Base-by-base conservation (phyloP, 2,329 filamentous ascomycete species). In the Ascochyta lentis region DNA sequence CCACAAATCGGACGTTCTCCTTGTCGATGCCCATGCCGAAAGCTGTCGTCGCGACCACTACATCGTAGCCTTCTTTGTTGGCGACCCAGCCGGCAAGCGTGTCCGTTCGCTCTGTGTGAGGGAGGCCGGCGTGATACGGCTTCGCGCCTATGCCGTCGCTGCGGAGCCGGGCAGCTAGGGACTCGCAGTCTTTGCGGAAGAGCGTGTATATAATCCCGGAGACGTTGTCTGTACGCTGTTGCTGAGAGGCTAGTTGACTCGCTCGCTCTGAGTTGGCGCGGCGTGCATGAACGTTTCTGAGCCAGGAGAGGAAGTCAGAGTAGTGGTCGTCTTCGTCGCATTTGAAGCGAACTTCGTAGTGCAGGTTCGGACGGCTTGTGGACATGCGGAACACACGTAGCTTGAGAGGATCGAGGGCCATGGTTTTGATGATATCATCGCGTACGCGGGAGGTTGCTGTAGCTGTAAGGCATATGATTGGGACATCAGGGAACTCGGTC, bases 21-120 rank as follows among this genome's bases (percentile, higher is more conserved):
- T 97, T 97, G 76, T 98, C 93, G 61, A 98, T 97, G 24, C 94
- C 94, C 94, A 98, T 98, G 2, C 94, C 94, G 68, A 98, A 98
- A 0, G 94, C 94, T 1, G 92, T 98, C 0, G 94, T 98, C 1
- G 94, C 94, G 26, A 97, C 92, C 58, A 98, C 94, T 44, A 98
- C 87, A 72, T 95, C 92, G 77, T 95, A 96, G 1, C 89, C 89
- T 24, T 84, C 81, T 49, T 86, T 84, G 71, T 91, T 90, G 50
- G 83, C 81, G 41, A 92, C 87, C 90, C 90, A 94, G 16, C 84
- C 83, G 15, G 83, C 76, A 4, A 93, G 80, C 1, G 89, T 89
- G 55, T 89, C 85, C 63, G 90, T 88, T 68, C 92, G 92, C 53
- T 84, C 82, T 6, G 72, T 80, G 69, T 87, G 84, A 52, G 85